A percentile compares a stretch with the other conserved stretches of the same genome.
phyloP scores from a whole-genome alignment of 2,329 filamentous ascomycete species.

The Diaporthe destruens region DNA sequence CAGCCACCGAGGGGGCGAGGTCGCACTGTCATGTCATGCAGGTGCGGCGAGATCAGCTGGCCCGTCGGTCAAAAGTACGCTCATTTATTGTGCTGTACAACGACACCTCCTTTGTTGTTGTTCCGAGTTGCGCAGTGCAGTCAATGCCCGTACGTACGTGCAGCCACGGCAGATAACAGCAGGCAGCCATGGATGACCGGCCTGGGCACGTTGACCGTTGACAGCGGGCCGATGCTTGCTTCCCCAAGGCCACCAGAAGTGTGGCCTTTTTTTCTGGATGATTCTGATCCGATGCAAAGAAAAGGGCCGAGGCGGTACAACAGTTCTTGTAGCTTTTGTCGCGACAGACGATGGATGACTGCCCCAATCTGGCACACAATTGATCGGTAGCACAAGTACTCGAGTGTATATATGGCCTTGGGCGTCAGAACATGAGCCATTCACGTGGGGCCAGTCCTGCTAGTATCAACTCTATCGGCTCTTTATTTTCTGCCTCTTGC shows the following conservation, averaged over 20 bases:
- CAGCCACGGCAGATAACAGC: constrained; percentile 1
- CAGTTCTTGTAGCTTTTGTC: background rate
- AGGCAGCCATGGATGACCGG: background rate
- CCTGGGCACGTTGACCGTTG: constrained; percentile 26
- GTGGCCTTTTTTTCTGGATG: constrained; percentile 17
- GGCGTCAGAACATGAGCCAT: constrained; percentile 5
- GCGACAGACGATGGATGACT: background rate
- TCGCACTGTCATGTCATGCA: background rate
- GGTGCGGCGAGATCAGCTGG: background rate
- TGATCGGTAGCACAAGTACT: constrained; percentile 1
- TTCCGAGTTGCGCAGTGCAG: background rate
- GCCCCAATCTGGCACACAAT: constrained; percentile 13
- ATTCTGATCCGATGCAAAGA: constrained; percentile 4
- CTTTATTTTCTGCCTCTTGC: constrained; percentile 11
- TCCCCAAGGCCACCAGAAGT: constrained; percentile 27
- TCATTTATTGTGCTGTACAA: background rate
- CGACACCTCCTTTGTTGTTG: background rate
- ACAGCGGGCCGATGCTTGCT: constrained; percentile 6
- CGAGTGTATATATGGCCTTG: background rate
- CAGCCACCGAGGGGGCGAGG: constrained; percentile 1
- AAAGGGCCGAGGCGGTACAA: constrained; percentile 18
- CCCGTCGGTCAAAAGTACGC: background rate
- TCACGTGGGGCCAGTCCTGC: constrained; percentile 5
- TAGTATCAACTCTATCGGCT: constrained; percentile 33
- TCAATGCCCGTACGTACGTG: background rate